These are phyloP conservation scores for Oropetium thomaeum DNA, from an alignment of 176 grass and related monocot species.

Conservation along the genomic window DNA sequence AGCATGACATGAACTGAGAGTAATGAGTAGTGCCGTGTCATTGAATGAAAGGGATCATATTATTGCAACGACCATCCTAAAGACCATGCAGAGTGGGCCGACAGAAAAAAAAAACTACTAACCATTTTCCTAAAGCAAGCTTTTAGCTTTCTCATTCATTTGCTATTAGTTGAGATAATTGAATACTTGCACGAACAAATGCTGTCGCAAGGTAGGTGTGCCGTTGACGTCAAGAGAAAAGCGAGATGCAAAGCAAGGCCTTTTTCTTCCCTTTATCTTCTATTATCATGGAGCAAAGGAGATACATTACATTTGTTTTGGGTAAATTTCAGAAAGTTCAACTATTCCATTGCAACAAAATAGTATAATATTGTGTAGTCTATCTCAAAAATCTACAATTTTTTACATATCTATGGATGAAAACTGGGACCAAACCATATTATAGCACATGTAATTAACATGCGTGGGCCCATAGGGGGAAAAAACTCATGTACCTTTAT, in stretches of 20 bases:
- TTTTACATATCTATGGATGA: no score
- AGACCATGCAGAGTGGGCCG: not conserved
- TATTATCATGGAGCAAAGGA: constrained; percentile 3
- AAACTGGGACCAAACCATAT: no score
- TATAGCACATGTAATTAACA: no score
- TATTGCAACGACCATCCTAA: not conserved
- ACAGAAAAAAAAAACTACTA: no score
- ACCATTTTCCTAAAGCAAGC: not conserved
- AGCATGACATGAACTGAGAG: no score
- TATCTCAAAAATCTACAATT: no score
- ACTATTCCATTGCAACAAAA: no score
- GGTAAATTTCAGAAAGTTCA: no score
- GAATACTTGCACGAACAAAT: constrained; percentile 21
- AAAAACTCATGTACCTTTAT: no score
- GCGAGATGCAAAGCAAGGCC: constrained; percentile 15
- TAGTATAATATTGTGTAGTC: no score
- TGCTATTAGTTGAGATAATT: constrained; percentile 17
- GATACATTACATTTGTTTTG: constrained; percentile 1
- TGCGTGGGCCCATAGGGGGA: no score
- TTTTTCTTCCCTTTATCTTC: not conserved
- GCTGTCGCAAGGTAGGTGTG: constrained; percentile 32
- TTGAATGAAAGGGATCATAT: not conserved
- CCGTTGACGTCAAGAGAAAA: constrained; percentile 29
- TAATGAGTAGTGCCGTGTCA: not conserved
- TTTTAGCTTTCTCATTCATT: constrained; percentile 19